phyloP scores from a whole-genome alignment of 2,329 filamentous ascomycete species.

The Colletotrichum coccodes region DNA sequence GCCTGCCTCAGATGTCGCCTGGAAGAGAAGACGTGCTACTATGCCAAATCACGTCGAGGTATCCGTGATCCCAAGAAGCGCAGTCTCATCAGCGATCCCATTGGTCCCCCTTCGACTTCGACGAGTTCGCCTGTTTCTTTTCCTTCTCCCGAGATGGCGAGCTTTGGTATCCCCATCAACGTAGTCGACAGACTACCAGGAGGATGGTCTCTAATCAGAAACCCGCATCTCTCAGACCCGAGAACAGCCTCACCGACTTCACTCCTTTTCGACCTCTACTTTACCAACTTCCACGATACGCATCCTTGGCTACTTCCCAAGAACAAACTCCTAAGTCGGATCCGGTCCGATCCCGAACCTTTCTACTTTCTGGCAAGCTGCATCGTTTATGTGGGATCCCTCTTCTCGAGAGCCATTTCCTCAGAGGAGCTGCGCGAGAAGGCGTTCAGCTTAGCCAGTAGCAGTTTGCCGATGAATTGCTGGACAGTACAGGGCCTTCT shows the following conservation, averaged over 20 bases:
- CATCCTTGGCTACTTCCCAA: slow-evolving; percentile 33
- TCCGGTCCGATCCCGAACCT: slow-evolving; percentile 11
- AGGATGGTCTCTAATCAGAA: slow-evolving; percentile 35
- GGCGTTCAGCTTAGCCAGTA: slow-evolving; percentile 44
- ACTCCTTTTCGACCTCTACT: slow-evolving; percentile 41
- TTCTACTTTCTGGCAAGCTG: slow-evolving; percentile 44
- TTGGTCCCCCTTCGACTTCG: slow-evolving; percentile 27
- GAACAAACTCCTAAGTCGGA: slow-evolving; percentile 21
- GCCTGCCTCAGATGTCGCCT: slow-evolving; percentile 56
- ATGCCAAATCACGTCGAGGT: slow-evolving; percentile 58
- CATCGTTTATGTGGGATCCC: slow-evolving; percentile 50
- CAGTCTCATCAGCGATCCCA: slow-evolving; percentile 42
- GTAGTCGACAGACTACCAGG: slow-evolving; percentile 37
- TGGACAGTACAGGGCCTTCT: slow-evolving; percentile 47
- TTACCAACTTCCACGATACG: slow-evolving; percentile 36
- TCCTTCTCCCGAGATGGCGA: slow-evolving; percentile 35
- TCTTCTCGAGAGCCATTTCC: slow-evolving; percentile 42
- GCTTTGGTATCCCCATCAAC: slow-evolving; percentile 33
- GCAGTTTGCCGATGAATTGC: slow-evolving; percentile 43
- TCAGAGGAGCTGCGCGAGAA: slow-evolving; percentile 44
- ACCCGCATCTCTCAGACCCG: slow-evolving; percentile 16
- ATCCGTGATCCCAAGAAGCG: slow-evolving; percentile 47
- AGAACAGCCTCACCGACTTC: slow-evolving; percentile 25
- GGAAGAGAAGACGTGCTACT: slow-evolving; percentile 55
- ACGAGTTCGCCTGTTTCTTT: slow-evolving; percentile 17